Percentiles rank a stretch among this genome's conserved stretches.
These are phyloP conservation scores for Colletotrichum chlorophyti DNA, from an alignment of 2,329 filamentous ascomycete species.

Conservation along the genomic window DNA sequence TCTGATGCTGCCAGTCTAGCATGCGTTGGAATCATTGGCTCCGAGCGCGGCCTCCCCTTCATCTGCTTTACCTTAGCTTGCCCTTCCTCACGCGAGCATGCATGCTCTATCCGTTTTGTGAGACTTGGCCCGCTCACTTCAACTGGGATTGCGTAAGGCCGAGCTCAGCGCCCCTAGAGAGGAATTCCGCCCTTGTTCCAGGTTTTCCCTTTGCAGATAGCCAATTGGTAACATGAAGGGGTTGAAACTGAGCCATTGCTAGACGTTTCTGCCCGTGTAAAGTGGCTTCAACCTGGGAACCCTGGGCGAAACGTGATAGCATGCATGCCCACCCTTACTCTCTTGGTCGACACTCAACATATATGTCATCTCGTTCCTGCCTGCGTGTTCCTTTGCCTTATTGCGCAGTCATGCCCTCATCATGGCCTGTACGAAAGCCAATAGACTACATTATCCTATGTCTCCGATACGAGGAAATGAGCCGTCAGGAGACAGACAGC, in stretches of 20 bases:
- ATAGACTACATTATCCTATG: conserved; percentile 3
- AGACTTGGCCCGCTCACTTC: conserved; percentile 7
- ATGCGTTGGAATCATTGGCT: conserved; percentile 2
- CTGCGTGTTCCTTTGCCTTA: not conserved
- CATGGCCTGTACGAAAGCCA: not conserved
- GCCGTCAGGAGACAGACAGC: conserved; percentile 9
- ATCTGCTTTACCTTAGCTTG: conserved; percentile 1
- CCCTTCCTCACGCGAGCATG: conserved; percentile 15
- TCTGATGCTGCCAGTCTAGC: conserved; percentile 2
- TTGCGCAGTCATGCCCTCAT: not conserved
- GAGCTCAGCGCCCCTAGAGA: too few relatives aligned
- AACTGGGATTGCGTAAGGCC: conserved; percentile 6
- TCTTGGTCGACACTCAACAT: not conserved
- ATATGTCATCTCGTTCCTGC: not conserved
- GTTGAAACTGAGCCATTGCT: conserved; percentile 25
- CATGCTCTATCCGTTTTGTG: not conserved
- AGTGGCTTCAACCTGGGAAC: conserved; percentile 12
- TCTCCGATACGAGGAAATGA: conserved; percentile 15
- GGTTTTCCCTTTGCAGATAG: too few relatives aligned
- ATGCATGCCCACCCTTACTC: not conserved
- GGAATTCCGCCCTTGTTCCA: conserved; percentile 6
- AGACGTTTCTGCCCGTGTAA: conserved; percentile 22
- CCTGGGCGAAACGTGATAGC: not conserved
- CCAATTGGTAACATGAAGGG: conserved; percentile 9
- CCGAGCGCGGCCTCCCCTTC: not conserved